Conservation (phyloP, 116 monocot genomes). For the Dioscorea cayenensis region DNA sequence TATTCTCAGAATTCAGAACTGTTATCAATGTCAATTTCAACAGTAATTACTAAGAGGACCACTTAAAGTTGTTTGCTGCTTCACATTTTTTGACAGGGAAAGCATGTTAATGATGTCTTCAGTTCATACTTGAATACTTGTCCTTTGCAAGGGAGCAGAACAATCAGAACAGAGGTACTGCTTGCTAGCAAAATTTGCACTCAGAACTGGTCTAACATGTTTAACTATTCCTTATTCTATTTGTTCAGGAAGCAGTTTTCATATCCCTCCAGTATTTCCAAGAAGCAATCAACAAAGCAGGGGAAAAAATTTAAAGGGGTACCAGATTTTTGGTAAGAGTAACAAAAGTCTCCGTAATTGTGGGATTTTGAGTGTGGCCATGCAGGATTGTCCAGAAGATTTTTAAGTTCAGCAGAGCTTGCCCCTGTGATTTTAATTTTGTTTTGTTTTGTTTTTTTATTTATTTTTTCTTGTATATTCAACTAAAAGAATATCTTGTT, state of each 20-base stretch:
- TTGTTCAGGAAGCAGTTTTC: constrained; percentile 54
- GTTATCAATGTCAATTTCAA: too few relatives aligned
- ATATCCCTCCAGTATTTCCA: constrained; percentile 67
- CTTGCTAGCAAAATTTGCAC: background rate
- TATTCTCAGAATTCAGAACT: too few relatives aligned
- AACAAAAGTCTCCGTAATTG: background rate
- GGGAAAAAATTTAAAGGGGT: background rate
- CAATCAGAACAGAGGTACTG: constrained; percentile 71
- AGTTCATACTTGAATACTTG: constrained; percentile 64
- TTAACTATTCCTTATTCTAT: background rate
- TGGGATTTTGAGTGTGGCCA: background rate
- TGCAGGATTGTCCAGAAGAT: too few relatives aligned
- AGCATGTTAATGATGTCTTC: constrained; percentile 41
- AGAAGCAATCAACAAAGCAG: constrained; percentile 49
- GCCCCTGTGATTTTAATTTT: too few relatives aligned
- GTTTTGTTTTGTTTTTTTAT: too few relatives aligned
- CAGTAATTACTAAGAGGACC: background rate
- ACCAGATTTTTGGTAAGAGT: too few relatives aligned
- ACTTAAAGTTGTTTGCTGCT: background rate
- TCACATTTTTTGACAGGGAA: constrained; percentile 35
- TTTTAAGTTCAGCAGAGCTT: too few relatives aligned
- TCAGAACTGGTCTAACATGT: background rate
- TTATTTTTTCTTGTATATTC: too few relatives aligned
- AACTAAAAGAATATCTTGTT: too few relatives aligned
- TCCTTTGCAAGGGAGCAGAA: constrained; percentile 75